Conservation (phyloP, 441 rosid genomes). For the Erodium chrysanthum region DNA sequence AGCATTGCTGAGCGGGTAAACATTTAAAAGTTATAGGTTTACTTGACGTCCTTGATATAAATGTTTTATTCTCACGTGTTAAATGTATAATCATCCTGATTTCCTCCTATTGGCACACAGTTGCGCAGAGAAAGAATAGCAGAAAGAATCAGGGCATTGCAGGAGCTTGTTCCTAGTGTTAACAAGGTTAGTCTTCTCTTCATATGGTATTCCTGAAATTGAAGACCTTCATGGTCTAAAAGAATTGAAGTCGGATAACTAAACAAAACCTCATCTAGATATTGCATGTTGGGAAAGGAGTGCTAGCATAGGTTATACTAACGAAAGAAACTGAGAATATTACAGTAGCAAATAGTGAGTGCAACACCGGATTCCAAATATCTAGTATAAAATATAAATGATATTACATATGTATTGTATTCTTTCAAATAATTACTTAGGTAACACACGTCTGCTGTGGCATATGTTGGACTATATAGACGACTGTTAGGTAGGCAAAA, state of each 20-base stretch:
- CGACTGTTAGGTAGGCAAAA: neutral
- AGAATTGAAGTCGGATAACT: too few relatives aligned
- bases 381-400: too few relatives aligned
- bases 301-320: too few relatives aligned
- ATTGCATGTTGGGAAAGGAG: too few relatives aligned
- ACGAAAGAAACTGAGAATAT: too few relatives aligned
- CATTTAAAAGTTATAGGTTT: neutral
- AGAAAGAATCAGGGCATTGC: constrained; percentile 91
- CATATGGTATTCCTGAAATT: constrained; percentile 3
- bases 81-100: neutral
- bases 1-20: constrained; percentile 96
- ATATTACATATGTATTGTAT: too few relatives aligned
- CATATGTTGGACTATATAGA: neutral
- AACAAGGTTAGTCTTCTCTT: constrained; percentile 51
- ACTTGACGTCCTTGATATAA: neutral
- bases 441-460: neutral
- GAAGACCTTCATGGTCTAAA: neutral
- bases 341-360: too few relatives aligned
- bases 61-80: neutral
- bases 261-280: too few relatives aligned
- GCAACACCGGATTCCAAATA: too few relatives aligned
- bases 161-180: constrained; percentile 94
- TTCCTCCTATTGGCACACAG: constrained; percentile 29
- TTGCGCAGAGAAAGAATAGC: constrained; percentile 96
- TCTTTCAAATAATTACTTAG: too few relatives aligned